Evolutionary conservation across 2,329 filamentous ascomycete genomes (phyloP).

Genomic region (Penicillium sp.): DNA sequence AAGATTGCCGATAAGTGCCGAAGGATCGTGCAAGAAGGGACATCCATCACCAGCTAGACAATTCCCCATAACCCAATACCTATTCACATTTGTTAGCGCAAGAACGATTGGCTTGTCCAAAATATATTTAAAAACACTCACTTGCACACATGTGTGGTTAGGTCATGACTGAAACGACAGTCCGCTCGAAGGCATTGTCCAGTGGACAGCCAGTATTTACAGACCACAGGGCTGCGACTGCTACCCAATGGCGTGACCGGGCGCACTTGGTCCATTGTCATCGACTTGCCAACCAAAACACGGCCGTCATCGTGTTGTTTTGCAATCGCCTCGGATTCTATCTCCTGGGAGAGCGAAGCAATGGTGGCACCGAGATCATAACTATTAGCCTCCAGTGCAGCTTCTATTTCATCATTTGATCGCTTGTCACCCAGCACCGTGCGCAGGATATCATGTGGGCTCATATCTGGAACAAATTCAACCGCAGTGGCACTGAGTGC

Average conservation of each 20-base stretch:
- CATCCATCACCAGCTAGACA: slow-evolving; percentile 92
- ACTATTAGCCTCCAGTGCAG: slow-evolving; percentile 80
- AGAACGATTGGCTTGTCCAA: background rate
- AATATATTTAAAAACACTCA: slow-evolving; percentile 53
- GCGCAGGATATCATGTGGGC: slow-evolving; percentile 93
- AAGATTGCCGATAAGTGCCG: slow-evolving; percentile 78
- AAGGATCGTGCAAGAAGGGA: slow-evolving; percentile 94
- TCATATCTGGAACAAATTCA: slow-evolving; percentile 88
- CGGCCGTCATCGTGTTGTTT: slow-evolving; percentile 58
- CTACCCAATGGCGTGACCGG: slow-evolving; percentile 74
- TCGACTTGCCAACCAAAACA: slow-evolving; percentile 84
- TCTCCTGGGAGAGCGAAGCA: slow-evolving; percentile 77
- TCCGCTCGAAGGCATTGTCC: slow-evolving; percentile 95
- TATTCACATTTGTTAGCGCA: slow-evolving; percentile 41
- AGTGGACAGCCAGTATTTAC: slow-evolving; percentile 94
- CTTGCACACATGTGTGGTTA: slow-evolving; percentile 97
- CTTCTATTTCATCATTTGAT: slow-evolving; percentile 90
- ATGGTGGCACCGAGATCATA: slow-evolving; percentile 94
- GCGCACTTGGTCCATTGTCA: slow-evolving; percentile 68
- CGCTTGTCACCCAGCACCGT: slow-evolving; percentile 87
- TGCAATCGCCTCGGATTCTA: slow-evolving; percentile 52
- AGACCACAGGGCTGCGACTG: slow-evolving; percentile 82
- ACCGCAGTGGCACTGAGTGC: slow-evolving; percentile 77
- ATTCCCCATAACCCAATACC: slow-evolving; percentile 94
- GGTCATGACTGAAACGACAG: slow-evolving; percentile 94